Percentiles rank a stretch among this genome's conserved stretches.
phyloP scores from a whole-genome alignment of 352 stramenopile species.

The Thalassiosira hispida region DNA sequence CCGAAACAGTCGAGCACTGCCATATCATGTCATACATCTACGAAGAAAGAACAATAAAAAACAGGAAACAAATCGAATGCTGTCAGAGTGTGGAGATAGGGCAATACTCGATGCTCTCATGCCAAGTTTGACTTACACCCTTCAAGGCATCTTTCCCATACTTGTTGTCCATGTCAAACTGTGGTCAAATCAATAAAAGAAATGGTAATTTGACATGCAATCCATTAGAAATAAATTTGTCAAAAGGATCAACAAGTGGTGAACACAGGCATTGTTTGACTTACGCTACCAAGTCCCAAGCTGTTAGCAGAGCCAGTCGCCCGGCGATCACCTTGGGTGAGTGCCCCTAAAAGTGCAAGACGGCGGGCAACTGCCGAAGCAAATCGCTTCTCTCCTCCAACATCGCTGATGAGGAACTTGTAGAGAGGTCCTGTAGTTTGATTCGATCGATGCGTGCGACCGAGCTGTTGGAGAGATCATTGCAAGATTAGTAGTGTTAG shows the following conservation, averaged over 20 bases:
- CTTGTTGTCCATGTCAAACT: conserved; percentile 58
- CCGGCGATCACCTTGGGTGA: conserved; percentile 86
- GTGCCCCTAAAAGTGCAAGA: conserved; percentile 80
- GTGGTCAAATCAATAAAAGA: not conserved
- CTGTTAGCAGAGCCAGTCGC: conserved; percentile 57
- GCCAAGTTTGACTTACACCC: not conserved
- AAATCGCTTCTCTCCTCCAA: conserved; percentile 86
- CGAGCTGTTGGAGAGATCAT: conserved; percentile 69
- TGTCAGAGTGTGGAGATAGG: too few relatives aligned
- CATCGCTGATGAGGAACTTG: conserved; percentile 82
- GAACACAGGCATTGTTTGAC: not conserved
- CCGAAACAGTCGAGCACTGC: conserved; percentile 9
- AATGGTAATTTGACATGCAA: not conserved
- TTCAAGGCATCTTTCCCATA: conserved; percentile 46
- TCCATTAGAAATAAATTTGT: not conserved
- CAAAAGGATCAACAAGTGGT: too few relatives aligned
- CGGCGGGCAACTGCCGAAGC: conserved; percentile 82
- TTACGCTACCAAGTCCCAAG: conserved; percentile 39
- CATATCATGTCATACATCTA: conserved; percentile 41
- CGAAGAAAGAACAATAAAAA: too few relatives aligned
- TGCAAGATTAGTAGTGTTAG: not conserved
- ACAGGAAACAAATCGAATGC: too few relatives aligned
- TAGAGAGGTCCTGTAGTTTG: conserved; percentile 82
- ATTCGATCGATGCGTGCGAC: conserved; percentile 61
- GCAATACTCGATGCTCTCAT: too few relatives aligned